Evolutionary conservation across 73 alveolate genomes (phyloP).

Genomic region (Breviolum minutum): DNA sequence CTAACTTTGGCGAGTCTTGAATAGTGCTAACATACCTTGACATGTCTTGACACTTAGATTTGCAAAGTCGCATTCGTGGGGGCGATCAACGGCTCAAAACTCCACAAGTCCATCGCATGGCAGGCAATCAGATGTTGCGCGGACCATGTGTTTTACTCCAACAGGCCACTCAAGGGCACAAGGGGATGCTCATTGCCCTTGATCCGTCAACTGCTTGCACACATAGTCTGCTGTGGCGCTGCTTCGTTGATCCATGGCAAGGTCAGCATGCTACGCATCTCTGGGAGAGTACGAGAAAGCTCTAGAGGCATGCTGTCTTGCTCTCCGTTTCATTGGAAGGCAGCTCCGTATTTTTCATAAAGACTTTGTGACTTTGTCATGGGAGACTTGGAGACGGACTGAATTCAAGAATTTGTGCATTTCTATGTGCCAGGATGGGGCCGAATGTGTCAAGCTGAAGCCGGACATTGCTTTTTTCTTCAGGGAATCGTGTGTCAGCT

Average conservation of each 20-base stretch:
- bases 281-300: slow-evolving; percentile 48
- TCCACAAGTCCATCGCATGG: too few relatives aligned
- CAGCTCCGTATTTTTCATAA: too few relatives aligned
- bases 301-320: background rate
- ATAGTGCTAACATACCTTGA: too few relatives aligned
- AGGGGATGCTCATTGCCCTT: background rate
- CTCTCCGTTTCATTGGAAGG: background rate
- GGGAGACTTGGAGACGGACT: too few relatives aligned
- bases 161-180: background rate
- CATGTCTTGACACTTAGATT: too few relatives aligned
- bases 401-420: too few relatives aligned
- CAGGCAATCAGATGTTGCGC: slow-evolving; percentile 1
- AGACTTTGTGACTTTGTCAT: too few relatives aligned
- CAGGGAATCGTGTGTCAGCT: background rate
- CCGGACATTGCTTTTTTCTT: slow-evolving; percentile 5
- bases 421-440: slow-evolving; percentile 23
- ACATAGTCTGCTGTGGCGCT: too few relatives aligned
- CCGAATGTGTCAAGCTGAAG: slow-evolving; percentile 15
- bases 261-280: slow-evolving; percentile 49
- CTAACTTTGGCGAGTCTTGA: too few relatives aligned
- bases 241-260: background rate
- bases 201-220: background rate
- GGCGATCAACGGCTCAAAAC: too few relatives aligned
- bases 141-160: slow-evolving; percentile 29
- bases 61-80: too few relatives aligned